A percentile compares a stretch with the other conserved stretches of the same genome.
Evolutionary conservation across 192 early-diverging fungal genomes (phyloP).

Genomic region (Chytriomyces hyalinus): DNA sequence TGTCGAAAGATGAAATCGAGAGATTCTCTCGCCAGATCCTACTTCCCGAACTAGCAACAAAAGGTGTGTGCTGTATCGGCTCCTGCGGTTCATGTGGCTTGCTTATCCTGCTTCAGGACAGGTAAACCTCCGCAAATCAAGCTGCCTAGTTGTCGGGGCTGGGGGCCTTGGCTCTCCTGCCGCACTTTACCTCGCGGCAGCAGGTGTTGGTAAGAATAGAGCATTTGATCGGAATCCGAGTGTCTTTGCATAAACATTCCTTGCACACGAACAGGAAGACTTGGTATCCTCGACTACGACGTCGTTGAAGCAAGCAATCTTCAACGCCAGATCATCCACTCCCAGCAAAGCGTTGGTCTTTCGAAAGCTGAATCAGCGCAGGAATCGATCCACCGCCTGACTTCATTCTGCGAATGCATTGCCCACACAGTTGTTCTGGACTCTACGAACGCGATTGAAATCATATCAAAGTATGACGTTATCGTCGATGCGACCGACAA

Average conservation of each 20-base stretch:
- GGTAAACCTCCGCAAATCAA: constrained; percentile 70
- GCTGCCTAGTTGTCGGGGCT: constrained; percentile 88
- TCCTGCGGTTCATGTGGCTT: neutral
- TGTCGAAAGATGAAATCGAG: constrained; percentile 75
- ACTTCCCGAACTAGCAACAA: constrained; percentile 73
- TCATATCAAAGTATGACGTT: constrained; percentile 67
- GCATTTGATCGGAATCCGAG: constrained; percentile 25
- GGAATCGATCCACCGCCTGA: constrained; percentile 57
- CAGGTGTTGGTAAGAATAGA: constrained; percentile 66
- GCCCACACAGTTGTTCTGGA: constrained; percentile 78
- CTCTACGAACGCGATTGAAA: constrained; percentile 74
- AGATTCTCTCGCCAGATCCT: constrained; percentile 88
- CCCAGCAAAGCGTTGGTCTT: constrained; percentile 66
- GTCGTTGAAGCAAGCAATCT: constrained; percentile 87
- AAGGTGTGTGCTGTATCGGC: constrained; percentile 48
- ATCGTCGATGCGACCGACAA: constrained; percentile 94
- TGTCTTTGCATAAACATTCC: neutral
- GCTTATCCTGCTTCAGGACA: constrained; percentile 61
- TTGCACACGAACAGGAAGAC: constrained; percentile 39
- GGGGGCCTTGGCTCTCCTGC: constrained; percentile 93
- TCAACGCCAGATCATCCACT: constrained; percentile 94
- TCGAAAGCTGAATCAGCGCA: constrained; percentile 82
- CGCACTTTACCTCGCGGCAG: constrained; percentile 85
- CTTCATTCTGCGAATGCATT: constrained; percentile 55
- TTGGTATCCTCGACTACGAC: constrained; percentile 95